Conservation (phyloP, 169 alveolate species). For the Cyclospora cayetanensis region DNA sequence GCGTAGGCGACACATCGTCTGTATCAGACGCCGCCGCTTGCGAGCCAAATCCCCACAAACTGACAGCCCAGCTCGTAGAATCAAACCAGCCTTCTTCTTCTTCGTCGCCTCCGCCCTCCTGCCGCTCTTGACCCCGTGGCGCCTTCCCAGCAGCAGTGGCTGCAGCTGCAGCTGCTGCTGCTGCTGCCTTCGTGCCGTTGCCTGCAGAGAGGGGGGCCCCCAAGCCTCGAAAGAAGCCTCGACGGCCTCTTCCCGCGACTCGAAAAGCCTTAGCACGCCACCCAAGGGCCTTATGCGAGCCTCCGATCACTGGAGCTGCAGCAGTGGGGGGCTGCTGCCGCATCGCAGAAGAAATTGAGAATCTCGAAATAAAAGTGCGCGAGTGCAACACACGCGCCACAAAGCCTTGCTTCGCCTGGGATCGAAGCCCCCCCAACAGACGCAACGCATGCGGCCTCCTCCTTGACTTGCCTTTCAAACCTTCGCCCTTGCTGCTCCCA, state of each 20-base stretch:
- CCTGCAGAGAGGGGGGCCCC: not conserved
- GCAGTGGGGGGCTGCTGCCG: constrained; percentile 29
- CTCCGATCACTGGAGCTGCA: constrained; percentile 30
- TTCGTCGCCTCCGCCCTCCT: not conserved
- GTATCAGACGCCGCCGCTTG: not conserved
- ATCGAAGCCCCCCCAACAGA: constrained; percentile 13
- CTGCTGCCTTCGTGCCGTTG: not conserved
- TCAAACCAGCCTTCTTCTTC: constrained; percentile 48
- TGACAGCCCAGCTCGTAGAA: not conserved
- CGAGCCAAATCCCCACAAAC: constrained; percentile 18
- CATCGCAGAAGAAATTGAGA: constrained; percentile 39
- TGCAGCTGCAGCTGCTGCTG: not conserved
- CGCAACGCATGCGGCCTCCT: not conserved
- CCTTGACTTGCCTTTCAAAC: too few relatives aligned
- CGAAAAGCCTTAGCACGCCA: constrained; percentile 51
- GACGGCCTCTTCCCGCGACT: constrained; percentile 5
- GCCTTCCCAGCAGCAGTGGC: not conserved
- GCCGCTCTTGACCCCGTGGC: constrained; percentile 30
- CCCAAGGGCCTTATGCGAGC: constrained; percentile 8
- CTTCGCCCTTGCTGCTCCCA: not conserved
- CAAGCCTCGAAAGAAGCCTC: not conserved
- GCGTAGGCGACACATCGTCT: not conserved
- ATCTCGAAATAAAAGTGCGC: not conserved
- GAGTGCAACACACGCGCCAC: constrained; percentile 38
- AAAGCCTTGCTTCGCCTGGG: not conserved